These are phyloP conservation scores for Forsythia suspensa DNA, from an alignment of 257 asterid genomes.

Conservation along the genomic window DNA sequence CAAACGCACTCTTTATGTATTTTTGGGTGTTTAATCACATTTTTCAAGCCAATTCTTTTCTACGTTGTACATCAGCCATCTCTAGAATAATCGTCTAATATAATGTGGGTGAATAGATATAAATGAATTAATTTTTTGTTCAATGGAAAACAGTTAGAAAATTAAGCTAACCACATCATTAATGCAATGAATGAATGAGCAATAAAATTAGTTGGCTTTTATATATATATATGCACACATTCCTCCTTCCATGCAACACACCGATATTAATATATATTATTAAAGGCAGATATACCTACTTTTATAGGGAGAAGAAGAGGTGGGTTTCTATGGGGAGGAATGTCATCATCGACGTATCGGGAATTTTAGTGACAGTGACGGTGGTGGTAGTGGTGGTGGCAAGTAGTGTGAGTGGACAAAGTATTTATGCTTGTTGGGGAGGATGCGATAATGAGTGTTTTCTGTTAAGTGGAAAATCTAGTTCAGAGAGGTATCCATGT, in stretches of 20 bases:
- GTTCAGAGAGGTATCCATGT: background rate
- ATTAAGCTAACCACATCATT: background rate
- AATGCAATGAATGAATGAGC: background rate
- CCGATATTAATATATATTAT: background rate
- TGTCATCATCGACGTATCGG: too few species aligned
- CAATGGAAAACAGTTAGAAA: too few species aligned
- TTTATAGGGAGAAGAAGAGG: background rate
- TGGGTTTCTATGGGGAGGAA: background rate
- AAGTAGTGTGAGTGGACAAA: background rate
- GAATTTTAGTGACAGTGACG: too few species aligned
- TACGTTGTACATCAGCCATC: too few species aligned
- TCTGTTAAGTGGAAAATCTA: background rate
- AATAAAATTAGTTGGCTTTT: background rate
- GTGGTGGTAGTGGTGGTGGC: background rate
- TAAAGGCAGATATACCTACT: background rate
- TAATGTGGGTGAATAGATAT: too few species aligned
- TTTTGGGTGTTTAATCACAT: too few species aligned
- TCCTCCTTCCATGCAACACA: background rate
- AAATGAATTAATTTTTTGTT: too few species aligned
- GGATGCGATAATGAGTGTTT: conserved; percentile 12
- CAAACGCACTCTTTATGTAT: too few species aligned
- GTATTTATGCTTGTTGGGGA: conserved; percentile 12
- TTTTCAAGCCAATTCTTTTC: too few species aligned
- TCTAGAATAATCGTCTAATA: too few species aligned
- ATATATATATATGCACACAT: background rate